These are phyloP conservation scores for Mesembryanthemum crystallinum DNA, from an alignment of 148 eudicot species.

Conservation along the genomic window DNA sequence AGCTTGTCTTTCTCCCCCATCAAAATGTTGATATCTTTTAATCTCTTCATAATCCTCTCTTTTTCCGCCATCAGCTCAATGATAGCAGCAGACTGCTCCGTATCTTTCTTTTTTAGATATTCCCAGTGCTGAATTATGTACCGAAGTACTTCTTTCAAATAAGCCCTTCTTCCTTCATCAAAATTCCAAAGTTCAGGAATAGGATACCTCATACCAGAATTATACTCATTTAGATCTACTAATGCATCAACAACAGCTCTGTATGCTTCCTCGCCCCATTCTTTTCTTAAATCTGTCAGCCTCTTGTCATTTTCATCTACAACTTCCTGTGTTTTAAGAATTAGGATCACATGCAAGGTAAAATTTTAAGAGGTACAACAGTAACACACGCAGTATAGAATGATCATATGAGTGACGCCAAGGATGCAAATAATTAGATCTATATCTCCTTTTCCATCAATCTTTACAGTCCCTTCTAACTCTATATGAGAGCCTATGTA, in stretches of 20 bases:
- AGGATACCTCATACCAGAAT: slow-evolving; percentile 1
- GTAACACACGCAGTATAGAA: neutral
- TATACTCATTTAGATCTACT: neutral
- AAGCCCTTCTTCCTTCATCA: slow-evolving; percentile 20
- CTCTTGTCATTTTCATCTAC: slow-evolving; percentile 25
- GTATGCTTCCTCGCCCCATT: slow-evolving; percentile 19
- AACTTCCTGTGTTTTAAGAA: slow-evolving; percentile 18
- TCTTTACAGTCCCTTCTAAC: neutral
- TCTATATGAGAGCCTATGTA: neutral
- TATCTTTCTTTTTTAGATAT: slow-evolving; percentile 11
- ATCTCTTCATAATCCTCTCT: slow-evolving; percentile 6
- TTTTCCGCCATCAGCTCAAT: slow-evolving; percentile 20
- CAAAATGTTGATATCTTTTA: slow-evolving; percentile 1
- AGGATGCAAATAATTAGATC: neutral
- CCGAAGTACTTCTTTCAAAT: slow-evolving; percentile 19
- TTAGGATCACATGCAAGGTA: slow-evolving; percentile 5
- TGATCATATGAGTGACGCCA: neutral
- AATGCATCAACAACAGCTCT: slow-evolving; percentile 19
- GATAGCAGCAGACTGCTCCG: slow-evolving; percentile 16
- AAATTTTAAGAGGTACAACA: neutral
- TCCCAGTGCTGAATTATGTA: slow-evolving; percentile 11
- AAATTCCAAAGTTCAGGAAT: slow-evolving; percentile 22
- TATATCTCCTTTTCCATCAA: neutral
- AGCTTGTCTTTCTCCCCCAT: slow-evolving; percentile 21
- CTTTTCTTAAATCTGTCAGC: slow-evolving; percentile 17